Evolutionary conservation across 2,329 filamentous ascomycete genomes (phyloP), one percentile per base, ranked within the genome.

Genomic region (Ilyonectria robusta): DNA sequence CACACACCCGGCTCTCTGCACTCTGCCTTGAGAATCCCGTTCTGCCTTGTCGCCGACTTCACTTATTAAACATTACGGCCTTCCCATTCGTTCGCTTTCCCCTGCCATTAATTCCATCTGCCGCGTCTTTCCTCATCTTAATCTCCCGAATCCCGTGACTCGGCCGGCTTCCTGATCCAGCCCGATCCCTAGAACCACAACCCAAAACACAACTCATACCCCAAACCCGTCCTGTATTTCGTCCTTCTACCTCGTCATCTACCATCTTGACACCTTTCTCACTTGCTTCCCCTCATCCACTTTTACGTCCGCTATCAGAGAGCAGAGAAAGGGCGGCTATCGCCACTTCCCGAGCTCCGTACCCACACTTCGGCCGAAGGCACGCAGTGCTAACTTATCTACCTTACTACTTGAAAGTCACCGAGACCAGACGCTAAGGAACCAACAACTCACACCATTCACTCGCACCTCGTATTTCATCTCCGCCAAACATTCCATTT

Each of bases 371-470:
- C 23, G 17, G 42, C 23, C 29, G 44, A 56, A 48, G 19, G 33
- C 19, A 53, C 42, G 44, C 37, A 50, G 44, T 42, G 59, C 59
- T 57, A 51, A 57, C 55, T 62, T 62, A 42, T 19, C 59, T 53
- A 56, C 21, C 21, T 21, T 21, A 21, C 51, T 33, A 62, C 26
- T 26, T 26, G 26, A 56, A 48, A 57, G 42, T 35, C 46, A 37
- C 59, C 59, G 59, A 62, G 51, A 55, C 59, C 40, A 50, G 50
- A 50, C 59, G 59, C 59, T 37, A 62, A 62, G 40, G 44, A 55
- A 48, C 51, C 44, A 48, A 33, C 47, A 40, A 59, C 31, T 48
- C 33, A 40, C 51, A 50, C 42, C 19, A 19, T 46, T 40, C 42
- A 56, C 59, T 42, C 35, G 31, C 19, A 10, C 35, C 11, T 57